Evolutionary conservation across 1,284 basidiomycete genomes (phyloP), one percentile per base, ranked within the genome.

Genomic region (Pascua sp.): DNA sequence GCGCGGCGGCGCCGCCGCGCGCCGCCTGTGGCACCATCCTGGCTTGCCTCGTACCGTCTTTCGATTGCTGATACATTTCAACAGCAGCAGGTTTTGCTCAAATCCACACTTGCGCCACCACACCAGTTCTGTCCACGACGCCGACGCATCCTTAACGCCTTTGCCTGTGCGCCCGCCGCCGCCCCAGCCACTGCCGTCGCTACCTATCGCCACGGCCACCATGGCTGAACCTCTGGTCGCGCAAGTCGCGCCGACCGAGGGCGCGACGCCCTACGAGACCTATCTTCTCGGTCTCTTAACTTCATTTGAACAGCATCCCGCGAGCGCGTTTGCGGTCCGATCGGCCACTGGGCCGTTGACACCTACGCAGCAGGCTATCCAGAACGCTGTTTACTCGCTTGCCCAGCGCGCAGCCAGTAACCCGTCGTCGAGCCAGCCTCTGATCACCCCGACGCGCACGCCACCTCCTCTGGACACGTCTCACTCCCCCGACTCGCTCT

Each of bases 271-370:
- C 5, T 76, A 73, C 57, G 66, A 76, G 56, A 49, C 62, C 2
- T 69, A 76, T 47, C 50, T 74, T 44, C 62, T 73, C 11, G 53
- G 59, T n/a, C 67, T 76, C 32, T 57, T 76, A 10, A 65, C 68
- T 2, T 42, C 59, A 1, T 60, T 73, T 18, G 67, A 68, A 5
- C 60, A 69, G 53, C 66, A 69, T 18, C 70, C 72, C 0, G 71
- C 71, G 4, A 69, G 71, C 8, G 67, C 71, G 2, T 74, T 62
- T 60, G 69, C 71, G 11, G 70, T 70, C 54, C 68, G 68, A 32
- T 39, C 49, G 0, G 49, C 61, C 38, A 40, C 51, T 4, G 67
- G 66, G 1, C 53, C 65, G 49, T 72, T 70, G 58, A 66, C 71
- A 1, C 58, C 66, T 1, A 65, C 70, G 5, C 67, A 76, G 55